These are phyloP conservation scores for Ettlia oleoabundans DNA, from an alignment of 139 green algal species.

Conservation along the genomic window DNA sequence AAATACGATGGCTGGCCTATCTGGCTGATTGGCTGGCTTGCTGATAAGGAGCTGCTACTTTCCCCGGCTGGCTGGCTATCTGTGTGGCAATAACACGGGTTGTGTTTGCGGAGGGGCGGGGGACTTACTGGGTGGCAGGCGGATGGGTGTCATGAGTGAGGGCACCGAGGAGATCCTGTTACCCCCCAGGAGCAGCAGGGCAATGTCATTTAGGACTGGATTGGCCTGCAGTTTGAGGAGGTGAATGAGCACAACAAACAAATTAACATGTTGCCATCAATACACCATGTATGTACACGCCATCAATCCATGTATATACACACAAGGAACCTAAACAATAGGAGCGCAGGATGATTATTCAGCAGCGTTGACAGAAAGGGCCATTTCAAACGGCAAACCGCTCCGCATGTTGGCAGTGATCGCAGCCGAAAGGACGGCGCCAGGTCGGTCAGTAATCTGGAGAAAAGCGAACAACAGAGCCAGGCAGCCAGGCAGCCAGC, in stretches of 20 bases:
- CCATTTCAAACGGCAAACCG: too few relatives aligned
- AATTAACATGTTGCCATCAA: not conserved
- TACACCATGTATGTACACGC: not conserved
- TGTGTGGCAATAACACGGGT: too few relatives aligned
- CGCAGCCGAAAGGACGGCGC: not conserved
- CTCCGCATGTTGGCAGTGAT: not conserved
- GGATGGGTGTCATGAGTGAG: slow-evolving; percentile 2
- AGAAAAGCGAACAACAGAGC: not conserved
- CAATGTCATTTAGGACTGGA: not conserved
- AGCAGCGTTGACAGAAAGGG: too few relatives aligned
- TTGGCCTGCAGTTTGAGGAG: not conserved
- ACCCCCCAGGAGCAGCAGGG: not conserved
- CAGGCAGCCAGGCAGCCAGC: not conserved
- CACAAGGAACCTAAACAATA: too few relatives aligned
- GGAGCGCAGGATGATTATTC: too few relatives aligned
- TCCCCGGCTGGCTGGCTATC: too few relatives aligned
- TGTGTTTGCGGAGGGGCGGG: too few relatives aligned
- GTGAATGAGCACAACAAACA: not conserved
- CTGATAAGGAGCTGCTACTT: too few relatives aligned
- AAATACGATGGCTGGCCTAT: too few relatives aligned
- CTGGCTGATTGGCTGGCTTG: too few relatives aligned
- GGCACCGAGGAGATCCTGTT: not conserved
- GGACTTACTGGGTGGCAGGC: not conserved
- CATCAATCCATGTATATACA: too few relatives aligned
- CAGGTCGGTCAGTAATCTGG: not conserved